These are phyloP conservation scores for Gnomoniopsis sp. DNA, from an alignment of 2,329 filamentous ascomycete genomes.

Conservation along the genomic window DNA sequence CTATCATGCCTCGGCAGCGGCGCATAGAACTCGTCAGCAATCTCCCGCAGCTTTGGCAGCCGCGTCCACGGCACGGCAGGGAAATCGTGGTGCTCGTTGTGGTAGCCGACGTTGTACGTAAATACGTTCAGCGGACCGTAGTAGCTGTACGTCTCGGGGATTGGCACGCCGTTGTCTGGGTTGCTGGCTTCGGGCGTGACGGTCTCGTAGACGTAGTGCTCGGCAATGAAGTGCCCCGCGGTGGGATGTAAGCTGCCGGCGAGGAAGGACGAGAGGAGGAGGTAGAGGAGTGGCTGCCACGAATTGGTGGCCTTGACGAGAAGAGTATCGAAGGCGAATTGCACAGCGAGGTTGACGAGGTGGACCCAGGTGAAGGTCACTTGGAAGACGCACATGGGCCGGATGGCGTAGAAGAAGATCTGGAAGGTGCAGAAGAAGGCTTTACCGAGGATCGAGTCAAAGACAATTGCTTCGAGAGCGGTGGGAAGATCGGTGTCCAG, in stretches of 20 bases:
- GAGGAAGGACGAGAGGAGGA: conserved; percentile 86
- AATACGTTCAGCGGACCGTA: conserved; percentile 89
- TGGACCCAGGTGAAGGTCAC: conserved; percentile 85
- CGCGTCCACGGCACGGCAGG: conserved; percentile 94
- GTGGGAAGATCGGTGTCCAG: conserved; percentile 96
- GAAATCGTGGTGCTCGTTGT: conserved; percentile 99
- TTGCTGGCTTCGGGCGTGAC: conserved; percentile 52
- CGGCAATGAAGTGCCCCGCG: conserved; percentile 96
- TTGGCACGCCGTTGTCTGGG: conserved; percentile 58
- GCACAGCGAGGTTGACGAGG: conserved; percentile 72
- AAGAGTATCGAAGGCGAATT: conserved; percentile 72
- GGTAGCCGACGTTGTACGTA: conserved; percentile 95
- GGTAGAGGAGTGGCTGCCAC: conserved; percentile 68
- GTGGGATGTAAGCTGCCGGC: conserved; percentile 92
- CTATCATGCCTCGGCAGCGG: conserved; percentile 82
- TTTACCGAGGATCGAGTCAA: conserved; percentile 94
- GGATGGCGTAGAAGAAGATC: conserved; percentile 96
- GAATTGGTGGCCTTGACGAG: conserved; percentile 59
- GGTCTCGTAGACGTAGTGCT: conserved; percentile 83
- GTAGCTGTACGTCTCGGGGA: conserved; percentile 96
- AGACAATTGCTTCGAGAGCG: conserved; percentile 82
- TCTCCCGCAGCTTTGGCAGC: conserved; percentile 70
- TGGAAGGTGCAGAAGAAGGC: conserved; percentile 99
- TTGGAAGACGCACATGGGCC: conserved; percentile 90
- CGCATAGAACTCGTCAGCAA: conserved; percentile 89